Evolutionary conservation across 495 filamentous ascomycete genomes (phyloP).

Genomic region (Penicillium cosmopolitanum): DNA sequence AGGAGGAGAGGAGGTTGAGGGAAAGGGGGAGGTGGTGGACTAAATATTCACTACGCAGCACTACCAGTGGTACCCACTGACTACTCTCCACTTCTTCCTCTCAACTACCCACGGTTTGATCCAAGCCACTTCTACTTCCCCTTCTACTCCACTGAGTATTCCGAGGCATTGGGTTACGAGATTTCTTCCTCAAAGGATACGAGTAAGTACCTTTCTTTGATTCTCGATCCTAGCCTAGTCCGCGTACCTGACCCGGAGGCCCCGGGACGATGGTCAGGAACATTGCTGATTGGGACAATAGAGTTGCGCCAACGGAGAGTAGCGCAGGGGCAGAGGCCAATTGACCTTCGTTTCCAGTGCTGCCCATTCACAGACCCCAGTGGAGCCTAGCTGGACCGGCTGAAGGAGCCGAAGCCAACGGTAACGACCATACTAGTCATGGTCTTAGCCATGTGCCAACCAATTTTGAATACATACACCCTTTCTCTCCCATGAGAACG

Average conservation of each 20-base stretch:
- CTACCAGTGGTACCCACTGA: too few relatives aligned
- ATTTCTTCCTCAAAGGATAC: too few relatives aligned
- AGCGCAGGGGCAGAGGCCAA: slow-evolving; percentile 9
- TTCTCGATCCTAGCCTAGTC: not conserved
- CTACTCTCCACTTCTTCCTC: too few relatives aligned
- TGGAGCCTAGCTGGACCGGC: slow-evolving; percentile 6
- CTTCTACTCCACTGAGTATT: not conserved
- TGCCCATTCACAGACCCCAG: not conserved
- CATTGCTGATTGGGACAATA: not conserved
- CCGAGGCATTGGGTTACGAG: not conserved
- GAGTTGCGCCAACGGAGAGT: slow-evolving; percentile 7
- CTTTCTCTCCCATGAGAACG: not conserved
- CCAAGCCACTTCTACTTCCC: slow-evolving; percentile 4
- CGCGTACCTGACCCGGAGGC: slow-evolving; percentile 1
- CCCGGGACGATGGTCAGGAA: not conserved
- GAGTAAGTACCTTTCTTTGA: not conserved
- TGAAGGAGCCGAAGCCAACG: slow-evolving; percentile 9
- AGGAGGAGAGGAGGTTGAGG: not conserved
- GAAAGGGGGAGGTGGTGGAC: not conserved
- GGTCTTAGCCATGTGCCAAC: not conserved
- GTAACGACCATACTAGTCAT: not conserved
- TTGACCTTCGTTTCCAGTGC: not conserved
- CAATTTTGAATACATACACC: not conserved
- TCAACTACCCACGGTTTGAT: not conserved
- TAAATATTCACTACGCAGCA: not conserved